Evolutionary conservation across 441 rosid species (phyloP).

Genomic region (Brassica hybrid): DNA sequence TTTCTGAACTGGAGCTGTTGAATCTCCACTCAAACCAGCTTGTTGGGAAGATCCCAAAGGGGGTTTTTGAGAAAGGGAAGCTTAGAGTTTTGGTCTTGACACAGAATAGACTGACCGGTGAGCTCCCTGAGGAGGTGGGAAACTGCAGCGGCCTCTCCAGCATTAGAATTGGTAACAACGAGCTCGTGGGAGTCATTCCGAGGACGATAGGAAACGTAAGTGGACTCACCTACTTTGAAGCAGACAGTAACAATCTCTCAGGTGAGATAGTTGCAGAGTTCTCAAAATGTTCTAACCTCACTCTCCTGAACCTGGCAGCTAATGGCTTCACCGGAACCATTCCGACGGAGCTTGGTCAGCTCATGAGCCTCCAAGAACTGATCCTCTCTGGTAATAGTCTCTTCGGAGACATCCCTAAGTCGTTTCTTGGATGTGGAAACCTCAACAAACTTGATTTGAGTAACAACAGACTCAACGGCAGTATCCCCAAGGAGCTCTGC

Average conservation of each 20-base stretch:
- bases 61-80: constrained; percentile 78
- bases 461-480: constrained; percentile 81
- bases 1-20: constrained; percentile 70
- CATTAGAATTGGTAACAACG: constrained; percentile 83
- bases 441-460: constrained; percentile 93
- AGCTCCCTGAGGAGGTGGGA: constrained; percentile 75
- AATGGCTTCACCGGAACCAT: constrained; percentile 81
- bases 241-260: constrained; percentile 80
- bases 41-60: constrained; percentile 77
- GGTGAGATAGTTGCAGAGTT: constrained; percentile 80
- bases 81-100: constrained; percentile 83
- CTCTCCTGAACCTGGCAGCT: constrained; percentile 80
- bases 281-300: constrained; percentile 79
- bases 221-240: constrained; percentile 92
- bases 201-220: constrained; percentile 70
- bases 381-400: constrained; percentile 86
- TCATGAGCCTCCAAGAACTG: constrained; percentile 81
- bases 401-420: constrained; percentile 75
- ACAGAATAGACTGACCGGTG: constrained; percentile 69
- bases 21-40: constrained; percentile 93
- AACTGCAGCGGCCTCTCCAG: constrained; percentile 79
- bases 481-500: constrained; percentile 77
- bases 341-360: constrained; percentile 74
- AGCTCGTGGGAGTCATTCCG: constrained; percentile 80
- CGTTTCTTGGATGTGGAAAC: constrained; percentile 76